Evolutionary conservation across 352 stramenopile genomes (phyloP).

Genomic region (Globisporangium camurandrum): DNA sequence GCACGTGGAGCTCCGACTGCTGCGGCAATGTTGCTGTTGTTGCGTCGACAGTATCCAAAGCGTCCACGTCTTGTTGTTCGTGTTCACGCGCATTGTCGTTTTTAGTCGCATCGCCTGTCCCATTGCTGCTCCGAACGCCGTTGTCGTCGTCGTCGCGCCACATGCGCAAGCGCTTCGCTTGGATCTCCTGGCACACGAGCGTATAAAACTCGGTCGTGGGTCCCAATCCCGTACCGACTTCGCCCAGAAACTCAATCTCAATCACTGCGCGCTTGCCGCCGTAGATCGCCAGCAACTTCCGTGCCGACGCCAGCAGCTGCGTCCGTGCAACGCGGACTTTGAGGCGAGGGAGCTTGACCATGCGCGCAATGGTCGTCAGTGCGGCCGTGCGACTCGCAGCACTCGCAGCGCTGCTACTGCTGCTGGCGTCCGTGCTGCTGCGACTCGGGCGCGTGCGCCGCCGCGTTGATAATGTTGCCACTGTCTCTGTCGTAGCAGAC

Average conservation of each 20-base stretch:
- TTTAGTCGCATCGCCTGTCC: conserved; percentile 6
- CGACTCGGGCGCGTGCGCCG: too few relatives aligned
- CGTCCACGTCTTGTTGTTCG: not conserved
- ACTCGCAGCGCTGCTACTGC: not conserved
- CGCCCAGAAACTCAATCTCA: conserved; percentile 73
- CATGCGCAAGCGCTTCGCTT: conserved; percentile 43
- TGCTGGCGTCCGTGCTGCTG: too few relatives aligned
- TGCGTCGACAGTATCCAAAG: too few relatives aligned
- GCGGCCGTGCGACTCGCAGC: too few relatives aligned
- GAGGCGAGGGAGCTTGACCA: conserved; percentile 66
- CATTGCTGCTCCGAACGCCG: conserved; percentile 13
- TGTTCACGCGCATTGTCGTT: not conserved
- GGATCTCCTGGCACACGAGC: conserved; percentile 64
- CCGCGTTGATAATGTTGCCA: not conserved
- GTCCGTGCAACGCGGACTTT: conserved; percentile 66
- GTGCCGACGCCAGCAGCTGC: conserved; percentile 53
- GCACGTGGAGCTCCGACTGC: conserved; percentile 32
- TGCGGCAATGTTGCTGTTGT: too few relatives aligned
- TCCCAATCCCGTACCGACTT: conserved; percentile 66
- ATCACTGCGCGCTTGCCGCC: conserved; percentile 69
- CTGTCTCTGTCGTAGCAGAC: too few relatives aligned
- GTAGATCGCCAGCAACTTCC: conserved; percentile 68
- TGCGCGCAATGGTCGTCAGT: conserved; percentile 44
- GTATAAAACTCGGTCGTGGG: conserved; percentile 79
- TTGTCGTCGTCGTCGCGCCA: conserved; percentile 48